These are phyloP conservation scores for Mycena vulgaris DNA, from an alignment of 768 basidiomycete species.

Conservation along the genomic window DNA sequence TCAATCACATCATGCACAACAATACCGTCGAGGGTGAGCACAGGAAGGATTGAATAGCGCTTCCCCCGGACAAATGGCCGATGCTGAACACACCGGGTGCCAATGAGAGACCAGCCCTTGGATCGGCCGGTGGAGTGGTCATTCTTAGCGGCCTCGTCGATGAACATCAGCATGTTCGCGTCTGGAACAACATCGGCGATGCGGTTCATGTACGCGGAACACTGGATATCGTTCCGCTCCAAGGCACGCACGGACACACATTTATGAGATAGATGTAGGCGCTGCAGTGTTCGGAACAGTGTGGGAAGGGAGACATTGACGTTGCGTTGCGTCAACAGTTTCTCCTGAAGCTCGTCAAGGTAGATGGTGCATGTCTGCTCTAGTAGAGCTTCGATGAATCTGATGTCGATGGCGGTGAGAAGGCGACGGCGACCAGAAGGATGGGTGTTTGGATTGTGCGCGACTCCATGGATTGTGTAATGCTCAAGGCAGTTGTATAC, in stretches of 20 bases:
- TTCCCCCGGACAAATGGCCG: conserved; percentile 36
- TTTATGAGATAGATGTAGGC: conserved; percentile 47
- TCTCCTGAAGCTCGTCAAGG: too few species aligned
- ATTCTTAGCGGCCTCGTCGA: too few species aligned
- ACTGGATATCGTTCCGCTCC: conserved; percentile 45
- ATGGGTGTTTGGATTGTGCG: too few species aligned
- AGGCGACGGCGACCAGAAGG: too few species aligned
- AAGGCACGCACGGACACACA: conserved; percentile 37
- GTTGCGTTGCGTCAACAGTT: background rate
- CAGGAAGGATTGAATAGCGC: too few species aligned
- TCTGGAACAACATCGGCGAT: conserved; percentile 40
- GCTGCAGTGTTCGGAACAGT: conserved; percentile 34
- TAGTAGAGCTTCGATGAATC: conserved; percentile 7
- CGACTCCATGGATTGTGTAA: too few species aligned
- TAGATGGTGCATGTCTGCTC: conserved; percentile 14
- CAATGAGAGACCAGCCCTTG: conserved; percentile 13
- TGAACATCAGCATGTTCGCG: too few species aligned
- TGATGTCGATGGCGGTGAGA: background rate
- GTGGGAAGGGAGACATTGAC: conserved; percentile 37
- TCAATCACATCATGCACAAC: too few species aligned
- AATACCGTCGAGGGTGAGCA: too few species aligned
- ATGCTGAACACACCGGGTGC: conserved; percentile 31
- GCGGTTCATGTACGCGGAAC: conserved; percentile 40
- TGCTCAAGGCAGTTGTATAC: too few species aligned
- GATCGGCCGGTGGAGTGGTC: too few species aligned